A percentile compares a stretch with the other conserved stretches of the same genome.
Conservation (phyloP, 106 monocot genomes). For the Platanthera guangdongensis region DNA sequence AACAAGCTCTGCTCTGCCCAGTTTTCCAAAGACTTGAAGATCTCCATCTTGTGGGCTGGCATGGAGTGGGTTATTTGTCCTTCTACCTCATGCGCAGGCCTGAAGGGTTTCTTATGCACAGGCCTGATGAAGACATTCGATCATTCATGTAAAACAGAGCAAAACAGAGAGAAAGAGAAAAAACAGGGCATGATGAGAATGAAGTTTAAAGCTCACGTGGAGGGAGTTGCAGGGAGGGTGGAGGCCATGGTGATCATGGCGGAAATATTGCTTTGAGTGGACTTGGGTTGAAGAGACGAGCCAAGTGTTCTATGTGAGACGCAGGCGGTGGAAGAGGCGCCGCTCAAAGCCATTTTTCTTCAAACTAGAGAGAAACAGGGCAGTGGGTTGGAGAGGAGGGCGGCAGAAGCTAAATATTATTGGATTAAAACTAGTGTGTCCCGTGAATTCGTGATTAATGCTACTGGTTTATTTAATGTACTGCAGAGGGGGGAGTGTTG, state of each 20-base stretch:
- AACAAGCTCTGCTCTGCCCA: constrained; percentile 10
- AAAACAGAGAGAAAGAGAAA: neutral
- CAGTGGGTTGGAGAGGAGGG: neutral
- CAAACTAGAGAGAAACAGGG: neutral
- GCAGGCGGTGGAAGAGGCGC: neutral
- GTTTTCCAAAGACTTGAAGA: constrained; percentile 12
- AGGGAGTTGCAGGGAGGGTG: neutral
- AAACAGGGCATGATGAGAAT: neutral
- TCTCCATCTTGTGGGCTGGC: constrained; percentile 16
- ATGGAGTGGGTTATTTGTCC: constrained; percentile 19
- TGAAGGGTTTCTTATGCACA: constrained; percentile 9
- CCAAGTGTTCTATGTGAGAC: neutral
- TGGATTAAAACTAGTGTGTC: too few relatives aligned
- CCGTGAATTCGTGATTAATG: too few relatives aligned
- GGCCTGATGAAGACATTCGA: neutral
- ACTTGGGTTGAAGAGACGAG: neutral
- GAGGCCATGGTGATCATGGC: neutral
- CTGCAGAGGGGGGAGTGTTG: too few relatives aligned
- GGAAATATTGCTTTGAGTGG: neutral
- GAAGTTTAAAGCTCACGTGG: neutral
- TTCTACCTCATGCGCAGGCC: constrained; percentile 16
- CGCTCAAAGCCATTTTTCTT: neutral
- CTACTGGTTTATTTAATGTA: too few relatives aligned
- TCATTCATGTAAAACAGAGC: neutral
- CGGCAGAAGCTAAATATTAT: neutral